Evolutionary conservation across 306 rosid species (phyloP).

Genomic region (Styphnolobium japonicum): DNA sequence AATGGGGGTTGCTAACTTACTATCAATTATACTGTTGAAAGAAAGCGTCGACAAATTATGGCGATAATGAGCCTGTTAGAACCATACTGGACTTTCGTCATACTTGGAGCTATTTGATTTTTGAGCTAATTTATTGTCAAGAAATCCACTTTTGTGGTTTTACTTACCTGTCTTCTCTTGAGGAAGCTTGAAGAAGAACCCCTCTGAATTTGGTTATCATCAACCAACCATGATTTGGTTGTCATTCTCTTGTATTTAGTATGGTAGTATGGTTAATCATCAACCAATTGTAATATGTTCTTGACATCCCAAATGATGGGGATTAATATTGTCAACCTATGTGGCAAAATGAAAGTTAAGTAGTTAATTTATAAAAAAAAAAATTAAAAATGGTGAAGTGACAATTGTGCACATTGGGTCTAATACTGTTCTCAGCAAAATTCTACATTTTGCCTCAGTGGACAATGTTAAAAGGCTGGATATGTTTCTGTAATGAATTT

Average conservation of each 20-base stretch:
- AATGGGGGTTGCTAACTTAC: background rate
- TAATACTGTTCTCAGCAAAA: background rate
- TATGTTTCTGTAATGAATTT: background rate
- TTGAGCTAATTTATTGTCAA: background rate
- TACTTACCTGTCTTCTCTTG: background rate
- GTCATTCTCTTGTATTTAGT: background rate
- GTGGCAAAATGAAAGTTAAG: background rate
- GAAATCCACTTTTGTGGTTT: background rate
- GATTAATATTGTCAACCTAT: conserved; percentile 3
- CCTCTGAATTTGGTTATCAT: background rate
- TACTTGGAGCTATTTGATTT: conserved; percentile 7
- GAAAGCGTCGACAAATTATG: background rate
- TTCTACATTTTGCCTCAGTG: background rate
- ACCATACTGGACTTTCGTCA: background rate
- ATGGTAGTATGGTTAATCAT: background rate
- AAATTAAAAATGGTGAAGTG: background rate
- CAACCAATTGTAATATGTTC: background rate
- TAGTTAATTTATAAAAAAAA: background rate
- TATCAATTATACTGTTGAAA: background rate
- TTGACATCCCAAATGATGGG: background rate
- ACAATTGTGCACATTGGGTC: background rate
- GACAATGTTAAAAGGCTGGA: background rate
- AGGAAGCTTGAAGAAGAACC: background rate
- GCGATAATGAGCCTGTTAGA: background rate
- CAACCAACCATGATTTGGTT: background rate